Evolutionary conservation across 176 grass and related monocot genomes (phyloP), one percentile per base, ranked within the genome.

Genomic region (Paspalum vaginatum): DNA sequence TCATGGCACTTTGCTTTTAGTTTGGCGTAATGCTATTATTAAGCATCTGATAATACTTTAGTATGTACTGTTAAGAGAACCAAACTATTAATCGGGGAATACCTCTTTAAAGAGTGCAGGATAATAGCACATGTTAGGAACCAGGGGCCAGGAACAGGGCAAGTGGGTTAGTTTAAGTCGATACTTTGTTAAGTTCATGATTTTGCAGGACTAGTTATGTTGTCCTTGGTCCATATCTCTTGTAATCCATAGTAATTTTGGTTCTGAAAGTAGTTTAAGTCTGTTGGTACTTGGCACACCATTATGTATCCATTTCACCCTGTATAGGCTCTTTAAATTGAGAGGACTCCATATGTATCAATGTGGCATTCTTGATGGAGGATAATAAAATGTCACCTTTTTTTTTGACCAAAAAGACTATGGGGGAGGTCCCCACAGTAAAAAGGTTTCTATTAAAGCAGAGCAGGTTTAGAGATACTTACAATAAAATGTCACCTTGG

Each of bases 361-460:
- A 43, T 60, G 41, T 48, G 41, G 10, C 24, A 56, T 80, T 80
- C 16, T 58, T 53, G n/a, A 38, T 64, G 13, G 44, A 70, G 46
- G n/a, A 74, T 18, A n/a, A 27, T 55, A 61, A 75, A 24, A 5
- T 56, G 71, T 74, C 20, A n/a, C 61, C 50, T 80, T 76, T n/a
- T n/a, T n/a, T n/a, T n/a, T n/a, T n/a, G n/a, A n/a, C n/a, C n/a
- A n/a, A n/a, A n/a, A n/a, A n/a, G n/a, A n/a, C n/a, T n/a, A n/a
- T n/a, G n/a, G n/a, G n/a, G n/a, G n/a, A n/a, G n/a, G n/a, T n/a
- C n/a, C n/a, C n/a, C n/a, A n/a, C n/a, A n/a, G n/a, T n/a, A n/a
- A n/a, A n/a, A n/a, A n/a, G n/a, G n/a, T n/a, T n/a, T n/a, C n/a
- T n/a, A n/a, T n/a, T n/a, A n/a, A n/a, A n/a, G n/a, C n/a, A n/a